Evolutionary conservation across 495 filamentous ascomycete genomes (phyloP).

Genomic region (Aspergillus cristatus): DNA sequence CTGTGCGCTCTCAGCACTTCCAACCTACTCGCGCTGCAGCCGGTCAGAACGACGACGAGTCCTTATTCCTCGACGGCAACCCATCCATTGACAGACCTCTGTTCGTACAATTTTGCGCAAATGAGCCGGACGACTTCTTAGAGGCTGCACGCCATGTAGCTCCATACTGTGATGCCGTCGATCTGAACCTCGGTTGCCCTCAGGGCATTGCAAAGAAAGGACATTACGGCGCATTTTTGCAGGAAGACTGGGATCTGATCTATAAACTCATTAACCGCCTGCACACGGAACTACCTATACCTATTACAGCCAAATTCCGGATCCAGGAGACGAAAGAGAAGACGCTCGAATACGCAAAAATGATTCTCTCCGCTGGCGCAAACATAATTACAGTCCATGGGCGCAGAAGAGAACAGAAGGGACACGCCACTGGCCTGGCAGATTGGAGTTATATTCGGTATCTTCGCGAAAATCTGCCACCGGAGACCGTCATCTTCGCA

Average conservation of each 20-base stretch:
- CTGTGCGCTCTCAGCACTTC: slow-evolving; percentile 69
- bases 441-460: slow-evolving; percentile 82
- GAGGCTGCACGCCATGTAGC: slow-evolving; percentile 65
- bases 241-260: slow-evolving; percentile 84
- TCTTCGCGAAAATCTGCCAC: slow-evolving; percentile 72
- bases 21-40: slow-evolving; percentile 49
- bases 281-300: slow-evolving; percentile 60
- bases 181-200: slow-evolving; percentile 95
- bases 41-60: slow-evolving; percentile 19
- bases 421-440: slow-evolving; percentile 87
- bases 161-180: slow-evolving; percentile 87
- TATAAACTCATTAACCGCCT: slow-evolving; percentile 68
- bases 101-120: slow-evolving; percentile 95
- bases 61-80: slow-evolving; percentile 73
- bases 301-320: slow-evolving; percentile 91
- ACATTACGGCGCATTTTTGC: slow-evolving; percentile 87
- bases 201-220: slow-evolving; percentile 89
- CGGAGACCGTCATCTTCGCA: slow-evolving; percentile 86
- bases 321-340: slow-evolving; percentile 80
- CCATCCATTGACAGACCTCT: slow-evolving; percentile 73
- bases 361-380: slow-evolving; percentile 79
- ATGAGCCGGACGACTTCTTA: slow-evolving; percentile 69
- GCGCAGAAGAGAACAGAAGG: slow-evolving; percentile 82
- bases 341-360: slow-evolving; percentile 82
- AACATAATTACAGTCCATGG: slow-evolving; percentile 92